These are phyloP conservation scores for Backusella westeae DNA, from an alignment of 192 early-diverging fungal species.

Conservation along the genomic window DNA sequence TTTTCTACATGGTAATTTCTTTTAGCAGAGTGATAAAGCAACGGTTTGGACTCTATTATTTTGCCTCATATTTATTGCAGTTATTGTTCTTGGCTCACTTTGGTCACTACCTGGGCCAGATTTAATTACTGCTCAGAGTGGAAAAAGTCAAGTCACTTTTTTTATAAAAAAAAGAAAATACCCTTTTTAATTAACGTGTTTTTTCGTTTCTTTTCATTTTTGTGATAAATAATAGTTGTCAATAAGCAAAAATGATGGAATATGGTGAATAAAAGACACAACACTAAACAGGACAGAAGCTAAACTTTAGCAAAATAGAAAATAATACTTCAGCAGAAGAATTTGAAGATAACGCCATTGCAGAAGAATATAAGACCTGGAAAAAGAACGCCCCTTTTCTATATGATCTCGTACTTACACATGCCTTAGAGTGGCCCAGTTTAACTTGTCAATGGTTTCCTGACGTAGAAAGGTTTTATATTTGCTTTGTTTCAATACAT, in stretches of 20 bases:
- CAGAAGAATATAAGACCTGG: conserved; percentile 99
- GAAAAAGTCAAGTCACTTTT: conserved; percentile 2
- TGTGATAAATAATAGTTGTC: not conserved
- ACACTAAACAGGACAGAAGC: not conserved
- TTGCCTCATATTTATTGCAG: not conserved
- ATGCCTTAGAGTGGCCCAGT: conserved; percentile 98
- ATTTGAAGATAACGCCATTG: conserved; percentile 76
- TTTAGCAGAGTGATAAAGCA: not conserved
- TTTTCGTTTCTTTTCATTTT: not conserved
- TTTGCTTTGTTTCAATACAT: not conserved
- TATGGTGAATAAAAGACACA: not conserved
- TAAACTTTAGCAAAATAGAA: not conserved
- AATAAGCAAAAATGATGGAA: not conserved
- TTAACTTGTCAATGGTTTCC: conserved; percentile 98
- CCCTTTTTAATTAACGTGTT: not conserved
- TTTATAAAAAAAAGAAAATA: not conserved
- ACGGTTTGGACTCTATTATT: not conserved
- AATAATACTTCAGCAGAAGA: conserved; percentile 18
- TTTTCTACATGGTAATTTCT: not conserved
- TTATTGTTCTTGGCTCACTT: not conserved
- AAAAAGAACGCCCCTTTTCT: conserved; percentile 99
- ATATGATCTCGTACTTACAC: conserved; percentile 96
- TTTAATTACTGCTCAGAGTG: not conserved
- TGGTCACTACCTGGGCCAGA: not conserved
- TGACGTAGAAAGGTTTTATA: conserved; percentile 74